Evolutionary conservation across 345 rosid genomes (phyloP).

Genomic region (Mallotus nudiflorus): DNA sequence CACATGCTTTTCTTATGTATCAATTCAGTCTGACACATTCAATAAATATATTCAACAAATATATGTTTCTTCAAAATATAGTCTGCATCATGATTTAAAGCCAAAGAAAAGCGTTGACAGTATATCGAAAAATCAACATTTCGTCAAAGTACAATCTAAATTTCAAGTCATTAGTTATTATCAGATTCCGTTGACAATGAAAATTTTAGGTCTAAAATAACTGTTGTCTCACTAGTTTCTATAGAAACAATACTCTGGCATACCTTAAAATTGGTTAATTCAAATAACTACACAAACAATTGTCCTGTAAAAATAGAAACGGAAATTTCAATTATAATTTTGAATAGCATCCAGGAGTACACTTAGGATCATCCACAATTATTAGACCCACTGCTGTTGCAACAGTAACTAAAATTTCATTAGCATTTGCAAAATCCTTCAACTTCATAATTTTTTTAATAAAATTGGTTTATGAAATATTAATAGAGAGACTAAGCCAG

Average conservation of each 20-base stretch:
- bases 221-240: background rate
- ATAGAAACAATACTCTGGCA: too few species aligned
- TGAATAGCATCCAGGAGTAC: too few species aligned
- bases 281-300: background rate
- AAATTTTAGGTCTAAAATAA: background rate
- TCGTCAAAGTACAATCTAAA: background rate
- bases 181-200: background rate
- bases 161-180: background rate
- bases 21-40: background rate
- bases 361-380: background rate
- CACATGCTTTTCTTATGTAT: background rate
- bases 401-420: background rate
- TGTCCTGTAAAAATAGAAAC: background rate
- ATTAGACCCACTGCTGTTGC: too few species aligned
- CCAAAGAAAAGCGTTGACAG: background rate
- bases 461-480: background rate
- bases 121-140: background rate
- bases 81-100: background rate
- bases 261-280: background rate
- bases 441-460: background rate
- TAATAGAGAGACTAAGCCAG: background rate
- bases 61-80: background rate
- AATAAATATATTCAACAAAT: background rate
- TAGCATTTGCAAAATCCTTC: background rate
- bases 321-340: background rate